phyloP scores from a whole-genome alignment of 176 grass and related monocot species.

The Raddia guianensis region DNA sequence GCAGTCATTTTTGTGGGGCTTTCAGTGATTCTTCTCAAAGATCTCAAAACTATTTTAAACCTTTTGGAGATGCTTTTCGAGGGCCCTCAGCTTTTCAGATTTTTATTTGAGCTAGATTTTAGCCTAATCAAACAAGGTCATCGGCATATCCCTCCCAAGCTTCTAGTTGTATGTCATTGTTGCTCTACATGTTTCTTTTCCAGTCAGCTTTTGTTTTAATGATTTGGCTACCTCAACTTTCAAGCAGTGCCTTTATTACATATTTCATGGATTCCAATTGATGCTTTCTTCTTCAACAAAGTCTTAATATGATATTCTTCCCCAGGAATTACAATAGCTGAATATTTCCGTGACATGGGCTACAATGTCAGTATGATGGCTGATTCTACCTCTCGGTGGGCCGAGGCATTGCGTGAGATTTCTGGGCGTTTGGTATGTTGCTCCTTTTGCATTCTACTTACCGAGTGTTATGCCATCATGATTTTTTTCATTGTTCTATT shows the following conservation, averaged over 20 bases:
- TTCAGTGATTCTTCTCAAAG: too few relatives aligned
- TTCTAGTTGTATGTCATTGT: neutral
- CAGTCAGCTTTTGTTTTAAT: neutral
- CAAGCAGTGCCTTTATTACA: neutral
- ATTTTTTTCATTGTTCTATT: conserved; percentile 14
- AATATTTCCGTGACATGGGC: conserved; percentile 96
- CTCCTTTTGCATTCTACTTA: neutral
- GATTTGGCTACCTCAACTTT: neutral
- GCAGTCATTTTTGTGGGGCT: too few relatives aligned
- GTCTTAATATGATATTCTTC: conserved; percentile 24
- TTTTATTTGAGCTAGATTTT: too few relatives aligned
- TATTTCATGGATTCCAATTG: neutral
- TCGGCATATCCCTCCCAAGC: neutral
- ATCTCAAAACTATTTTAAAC: too few relatives aligned
- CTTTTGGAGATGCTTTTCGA: too few relatives aligned
- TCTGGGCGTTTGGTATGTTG: conserved; percentile 61
- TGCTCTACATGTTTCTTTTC: neutral
- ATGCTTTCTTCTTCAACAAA: neutral
- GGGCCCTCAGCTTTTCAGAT: too few relatives aligned
- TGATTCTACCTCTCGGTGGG: conserved; percentile 91
- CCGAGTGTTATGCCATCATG: neutral
- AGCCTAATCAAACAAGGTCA: too few relatives aligned
- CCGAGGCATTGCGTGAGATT: conserved; percentile 81
- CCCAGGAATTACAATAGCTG: conserved; percentile 84
- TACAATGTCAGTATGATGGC: conserved; percentile 99